Base-by-base conservation (phyloP, 2,329 filamentous ascomycete genomes). In the Ceratocystis colombiana region DNA sequence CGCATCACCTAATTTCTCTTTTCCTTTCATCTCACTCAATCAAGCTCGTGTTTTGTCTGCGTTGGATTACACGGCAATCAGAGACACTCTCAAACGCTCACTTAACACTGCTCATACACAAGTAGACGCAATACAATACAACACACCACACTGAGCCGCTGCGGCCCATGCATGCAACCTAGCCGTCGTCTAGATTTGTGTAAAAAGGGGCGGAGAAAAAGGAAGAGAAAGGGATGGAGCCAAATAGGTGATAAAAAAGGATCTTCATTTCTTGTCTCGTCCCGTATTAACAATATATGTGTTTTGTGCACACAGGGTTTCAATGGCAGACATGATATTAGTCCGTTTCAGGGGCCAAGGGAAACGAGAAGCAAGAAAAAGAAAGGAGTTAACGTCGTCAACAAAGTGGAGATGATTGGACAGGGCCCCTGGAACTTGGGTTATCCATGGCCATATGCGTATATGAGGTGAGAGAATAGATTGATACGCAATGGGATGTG, bases 71-170 rank as follows among this genome's bases (percentile, higher is more conserved):
- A 48, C 28, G 64, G 64, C 67, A 68, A 68, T 68, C 69, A 68
- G 68, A 67, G 66, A 67, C 64, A 68, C 64, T 20, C 55, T 37
- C 64, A 10, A 62, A 66, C 64, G 50, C 64, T 57, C 65, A 64
- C 67, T 61, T 64, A 61, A 45, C 62, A 10, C 55, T 17, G 55
- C 25, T 59, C 30, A 33, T 30, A 25, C 28, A 37, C 37, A 41
- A 4, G 37, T 41, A 15, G 37, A 41, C 3, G 37, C 37, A 41
- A 41, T 41, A 41, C 37, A 41, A 41, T 41, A 15, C 37, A 41
- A 15, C 37, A 41, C 37, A 41, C 37, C 37, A 41, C 37, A 41
- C 37, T 41, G 37, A 41, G 37, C 37, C 37, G 37, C 37, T 41
- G 37, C 37, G 37, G 12, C 37, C 37, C 37, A 41, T 41, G 37